These are phyloP conservation scores for Pleurozium schreberi DNA, from an alignment of 225 moss, liverwort and hornwort genomes.

Conservation along the genomic window DNA sequence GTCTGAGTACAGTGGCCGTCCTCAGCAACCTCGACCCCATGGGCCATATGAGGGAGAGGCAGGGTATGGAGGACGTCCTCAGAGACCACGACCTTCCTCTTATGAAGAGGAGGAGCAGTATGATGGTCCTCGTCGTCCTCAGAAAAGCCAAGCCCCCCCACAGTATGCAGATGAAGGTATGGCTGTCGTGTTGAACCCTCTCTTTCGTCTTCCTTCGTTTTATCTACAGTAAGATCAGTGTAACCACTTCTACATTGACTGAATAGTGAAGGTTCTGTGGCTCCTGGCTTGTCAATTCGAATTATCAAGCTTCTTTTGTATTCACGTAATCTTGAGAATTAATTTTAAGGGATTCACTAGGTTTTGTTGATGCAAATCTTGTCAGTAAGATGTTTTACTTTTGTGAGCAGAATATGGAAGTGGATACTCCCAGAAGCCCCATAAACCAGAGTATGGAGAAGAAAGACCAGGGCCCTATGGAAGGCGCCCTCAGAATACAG, in stretches of 20 bases:
- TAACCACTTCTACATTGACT: not conserved
- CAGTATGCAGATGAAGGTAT: conserved; percentile 9
- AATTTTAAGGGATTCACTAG: not conserved
- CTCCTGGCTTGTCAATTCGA: not conserved
- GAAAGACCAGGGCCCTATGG: conserved; percentile 10
- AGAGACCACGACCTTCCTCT: conserved; percentile 1
- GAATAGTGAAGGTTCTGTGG: not conserved
- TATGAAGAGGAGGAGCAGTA: conserved; percentile 13
- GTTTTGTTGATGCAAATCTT: not conserved
- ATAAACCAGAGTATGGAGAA: not conserved
- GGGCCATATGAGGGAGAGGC: not conserved
- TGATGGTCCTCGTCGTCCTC: conserved; percentile 16
- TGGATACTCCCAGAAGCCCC: not conserved
- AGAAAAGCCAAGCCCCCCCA: not conserved
- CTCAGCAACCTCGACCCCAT: not conserved
- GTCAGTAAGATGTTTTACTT: not conserved
- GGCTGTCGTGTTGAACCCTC: not conserved
- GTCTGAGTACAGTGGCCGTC: conserved; percentile 1
- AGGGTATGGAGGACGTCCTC: not conserved
- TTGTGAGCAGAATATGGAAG: conserved; percentile 2
- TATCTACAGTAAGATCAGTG: not conserved
- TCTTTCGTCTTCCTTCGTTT: not conserved
- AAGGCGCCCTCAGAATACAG: not conserved
- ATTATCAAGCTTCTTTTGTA: not conserved
- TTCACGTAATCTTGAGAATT: not conserved